A percentile compares a stretch with the other conserved stretches of the same genome.
Conservation (phyloP, 1,284 basidiomycete genomes). For the Ustilago sp. region DNA sequence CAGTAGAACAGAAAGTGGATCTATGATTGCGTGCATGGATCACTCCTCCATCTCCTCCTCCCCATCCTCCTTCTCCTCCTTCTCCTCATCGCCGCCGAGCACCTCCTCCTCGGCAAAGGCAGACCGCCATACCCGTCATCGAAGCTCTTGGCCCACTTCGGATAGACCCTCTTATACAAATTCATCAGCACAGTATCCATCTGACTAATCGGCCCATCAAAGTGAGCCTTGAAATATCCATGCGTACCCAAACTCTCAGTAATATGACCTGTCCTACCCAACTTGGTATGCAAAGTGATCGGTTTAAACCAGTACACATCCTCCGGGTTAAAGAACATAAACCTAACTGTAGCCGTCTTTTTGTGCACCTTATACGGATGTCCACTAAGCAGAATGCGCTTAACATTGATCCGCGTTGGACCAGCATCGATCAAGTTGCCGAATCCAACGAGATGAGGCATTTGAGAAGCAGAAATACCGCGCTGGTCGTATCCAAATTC, state of each 20-base stretch:
- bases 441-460: constrained; percentile 82
- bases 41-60: constrained; percentile 20
- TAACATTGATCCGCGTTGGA: constrained; percentile 89
- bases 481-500: constrained; percentile 64
- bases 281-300: constrained; percentile 91
- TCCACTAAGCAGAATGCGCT: constrained; percentile 91
- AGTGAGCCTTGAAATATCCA: constrained; percentile 94
- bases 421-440: constrained; percentile 84
- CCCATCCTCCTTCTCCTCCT: neutral
- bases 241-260: constrained; percentile 95
- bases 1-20: neutral
- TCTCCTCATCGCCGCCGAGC: neutral
- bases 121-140: constrained; percentile 24
- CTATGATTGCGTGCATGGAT: neutral
- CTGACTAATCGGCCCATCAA: constrained; percentile 93
- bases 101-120: constrained; percentile 38
- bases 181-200: constrained; percentile 75
- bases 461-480: constrained; percentile 64
- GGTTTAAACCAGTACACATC: constrained; percentile 95
- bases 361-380: constrained; percentile 98
- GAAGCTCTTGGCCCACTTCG: constrained; percentile 75
- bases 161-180: constrained; percentile 78
- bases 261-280: constrained; percentile 88
- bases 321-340: constrained; percentile 98
- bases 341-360: constrained; percentile 95